Base-by-base conservation (phyloP, 768 basidiomycete species). In the Cystofilobasidium macerans region DNA sequence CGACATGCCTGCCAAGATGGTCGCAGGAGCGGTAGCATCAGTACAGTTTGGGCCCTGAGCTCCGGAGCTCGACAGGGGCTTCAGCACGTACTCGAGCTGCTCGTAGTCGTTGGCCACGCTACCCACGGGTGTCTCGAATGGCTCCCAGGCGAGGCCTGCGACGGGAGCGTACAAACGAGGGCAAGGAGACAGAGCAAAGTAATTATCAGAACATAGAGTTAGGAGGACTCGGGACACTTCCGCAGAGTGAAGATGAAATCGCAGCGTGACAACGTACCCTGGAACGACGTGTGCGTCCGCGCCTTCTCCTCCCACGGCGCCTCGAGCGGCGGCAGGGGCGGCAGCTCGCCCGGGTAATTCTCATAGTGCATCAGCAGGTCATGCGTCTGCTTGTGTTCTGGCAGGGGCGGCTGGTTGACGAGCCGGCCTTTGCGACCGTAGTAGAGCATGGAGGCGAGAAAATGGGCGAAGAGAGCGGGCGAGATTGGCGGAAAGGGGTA, bases 51-150 rank as follows among this genome's bases (percentile, higher is more conserved):
- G 20, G 32, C 14, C 18, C 24, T 18, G 32, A 14, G 9, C 14
- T 40, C 30, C 54, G 24, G 12, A 57, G 32, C 11, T 30, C n/a
- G 26, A 14, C 35, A 60, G 20, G 16, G 43, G 18, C 13, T n/a
- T 26, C 18, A 22, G 36, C 16, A 60, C 58, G 35, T n/a, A 60
- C 58, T 60, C 58, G 38, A 60, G 40, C 40, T 40, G 22, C 30
- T 60, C 58, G 40, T 60, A 60, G 40, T 60, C 58, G 28, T 60
- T 18, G 26, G 58, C 24, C 40, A 24, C 13, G 40, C 38, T 60
- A n/a, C 28, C 58, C 7, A 16, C 40, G 16, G 58, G 58, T 26
- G 35, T 40, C 58, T 60, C 58, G 24, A 60, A 60, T 14, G 36
- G 35, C 40, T 40, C 40, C 58, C 58, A 40, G 3, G 40, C 13